Conservation (phyloP, 1,139 yeast genomes). For the Blastobotrys persicus region DNA sequence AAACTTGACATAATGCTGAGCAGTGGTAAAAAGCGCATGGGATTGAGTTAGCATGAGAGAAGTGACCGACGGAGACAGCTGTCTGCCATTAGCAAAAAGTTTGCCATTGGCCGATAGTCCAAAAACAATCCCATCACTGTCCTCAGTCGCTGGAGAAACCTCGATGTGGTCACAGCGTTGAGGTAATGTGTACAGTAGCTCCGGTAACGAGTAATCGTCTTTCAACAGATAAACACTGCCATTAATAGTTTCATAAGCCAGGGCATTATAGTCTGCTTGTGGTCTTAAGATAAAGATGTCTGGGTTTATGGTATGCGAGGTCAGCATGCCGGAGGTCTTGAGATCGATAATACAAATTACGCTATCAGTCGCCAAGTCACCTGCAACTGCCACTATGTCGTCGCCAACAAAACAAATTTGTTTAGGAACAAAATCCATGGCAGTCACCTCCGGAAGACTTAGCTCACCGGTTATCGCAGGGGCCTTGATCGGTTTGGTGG, state of each 20-base stretch:
- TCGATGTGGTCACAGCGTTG: slow-evolving; percentile 63
- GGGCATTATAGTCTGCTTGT: slow-evolving; percentile 50
- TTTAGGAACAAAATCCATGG: slow-evolving; percentile 50
- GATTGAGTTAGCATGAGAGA: slow-evolving; percentile 73
- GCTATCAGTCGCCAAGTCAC: slow-evolving; percentile 41
- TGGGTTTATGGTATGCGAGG: slow-evolving; percentile 35
- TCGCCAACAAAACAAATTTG: slow-evolving; percentile 62
- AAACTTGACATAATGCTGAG: slow-evolving; percentile 80
- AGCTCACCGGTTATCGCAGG: slow-evolving; percentile 47
- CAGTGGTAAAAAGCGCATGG: slow-evolving; percentile 80
- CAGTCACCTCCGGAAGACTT: slow-evolving; percentile 32
- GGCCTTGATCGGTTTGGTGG: slow-evolving; percentile 40
- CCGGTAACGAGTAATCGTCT: slow-evolving; percentile 32
- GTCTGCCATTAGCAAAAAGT: slow-evolving; percentile 60
- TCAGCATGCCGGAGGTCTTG: slow-evolving; percentile 4
- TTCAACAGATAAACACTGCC: slow-evolving; percentile 51
- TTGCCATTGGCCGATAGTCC: slow-evolving; percentile 74
- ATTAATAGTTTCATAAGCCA: slow-evolving; percentile 61
- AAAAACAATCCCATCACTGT: slow-evolving; percentile 48
- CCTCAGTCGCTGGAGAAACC: slow-evolving; percentile 24
- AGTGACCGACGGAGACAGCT: slow-evolving; percentile 75
- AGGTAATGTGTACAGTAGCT: slow-evolving; percentile 54
- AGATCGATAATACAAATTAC: slow-evolving; percentile 12
- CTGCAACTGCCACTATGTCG: slow-evolving; percentile 51
- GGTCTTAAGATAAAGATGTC: slow-evolving; percentile 58